These are phyloP conservation scores for Aspergillus udagawae DNA, from an alignment of 2,329 filamentous ascomycete genomes.

Conservation along the genomic window DNA sequence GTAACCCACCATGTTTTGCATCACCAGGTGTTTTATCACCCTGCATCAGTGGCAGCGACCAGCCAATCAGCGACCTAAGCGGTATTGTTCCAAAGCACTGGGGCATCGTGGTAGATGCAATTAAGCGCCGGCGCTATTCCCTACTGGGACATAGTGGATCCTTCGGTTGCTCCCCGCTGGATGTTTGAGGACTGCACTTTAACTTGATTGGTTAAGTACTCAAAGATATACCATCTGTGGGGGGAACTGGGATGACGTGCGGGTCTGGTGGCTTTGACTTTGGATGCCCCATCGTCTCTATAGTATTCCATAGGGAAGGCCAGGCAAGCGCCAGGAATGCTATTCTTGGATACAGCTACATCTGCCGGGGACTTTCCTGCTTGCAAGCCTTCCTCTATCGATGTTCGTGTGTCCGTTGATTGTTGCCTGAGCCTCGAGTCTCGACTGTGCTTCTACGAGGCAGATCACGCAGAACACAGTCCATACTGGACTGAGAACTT, in stretches of 20 bases:
- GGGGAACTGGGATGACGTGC: background rate
- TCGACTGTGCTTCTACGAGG: background rate
- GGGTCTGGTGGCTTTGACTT: background rate
- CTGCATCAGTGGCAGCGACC: background rate
- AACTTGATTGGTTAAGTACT: background rate
- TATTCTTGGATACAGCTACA: background rate
- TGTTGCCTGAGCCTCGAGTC: too few species aligned
- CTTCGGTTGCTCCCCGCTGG: slow-evolving; percentile 4
- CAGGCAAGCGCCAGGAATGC: background rate
- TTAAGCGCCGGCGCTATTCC: slow-evolving; percentile 20
- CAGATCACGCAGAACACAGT: background rate
- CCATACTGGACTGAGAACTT: background rate
- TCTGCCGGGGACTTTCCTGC: background rate
- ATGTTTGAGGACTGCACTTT: background rate
- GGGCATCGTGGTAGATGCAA: slow-evolving; percentile 11
- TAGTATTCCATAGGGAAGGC: background rate
- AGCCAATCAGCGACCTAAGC: slow-evolving; percentile 7
- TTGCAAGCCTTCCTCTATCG: background rate
- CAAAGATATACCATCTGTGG: background rate
- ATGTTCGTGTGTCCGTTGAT: background rate
- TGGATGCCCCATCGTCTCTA: background rate
- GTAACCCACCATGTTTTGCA: background rate
- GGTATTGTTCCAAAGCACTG: slow-evolving; percentile 7
- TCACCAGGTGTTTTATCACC: slow-evolving; percentile 2
- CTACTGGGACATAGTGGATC: background rate